Base-by-base conservation (phyloP, 768 basidiomycete species). In the Ramaria sp. region DNA sequence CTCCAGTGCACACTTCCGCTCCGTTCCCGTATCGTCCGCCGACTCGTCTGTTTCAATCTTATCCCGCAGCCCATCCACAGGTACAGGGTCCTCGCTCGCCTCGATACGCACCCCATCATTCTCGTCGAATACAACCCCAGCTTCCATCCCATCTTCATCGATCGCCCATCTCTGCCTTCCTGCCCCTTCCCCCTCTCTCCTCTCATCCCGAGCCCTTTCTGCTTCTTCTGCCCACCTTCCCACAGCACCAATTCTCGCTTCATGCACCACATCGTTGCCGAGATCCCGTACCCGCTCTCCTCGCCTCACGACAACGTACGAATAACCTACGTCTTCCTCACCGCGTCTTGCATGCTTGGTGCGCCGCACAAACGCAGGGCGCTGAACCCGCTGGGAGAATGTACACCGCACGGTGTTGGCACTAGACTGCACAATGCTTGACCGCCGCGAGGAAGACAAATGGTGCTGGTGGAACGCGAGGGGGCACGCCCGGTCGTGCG, bases 401-500 rank as follows among this genome's bases (percentile, higher is more conserved):
- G 85, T 82, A 63, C 95, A 98, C 39, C 7, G 39, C 45, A 38
- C 41, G 48, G 49, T 47, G 27, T 42, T 78, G 71, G 1, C 85
- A 68, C 49, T 73, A 70, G 25, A 62, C 69, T 7, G 74, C 65
- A 34, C 79, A 9, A 78, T n/a, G 75, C 71, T 57, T 73, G 70
- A 62, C 78, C 42, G 32, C 30, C 50, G 1, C 65, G 65, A 12
- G 74, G 25, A 16, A 50, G 52, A 15, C 61, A 62, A 18, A 20
- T 32, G 48, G 32, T 48, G 30, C 37, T 39, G 56, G 30, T 52
- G 50, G 1, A 48, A 20, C 4, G 43, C 52, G 5, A 97, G 69
- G 1, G 95, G 94, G 66, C 95, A 97, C 41, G 73, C 71, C 22
- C 75, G 74, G 64, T 98, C 94, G 62, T 98, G 95, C 12, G 95